These are phyloP conservation scores for Candida mattraensis DNA, from an alignment of 805 yeast species.

Conservation along the genomic window DNA sequence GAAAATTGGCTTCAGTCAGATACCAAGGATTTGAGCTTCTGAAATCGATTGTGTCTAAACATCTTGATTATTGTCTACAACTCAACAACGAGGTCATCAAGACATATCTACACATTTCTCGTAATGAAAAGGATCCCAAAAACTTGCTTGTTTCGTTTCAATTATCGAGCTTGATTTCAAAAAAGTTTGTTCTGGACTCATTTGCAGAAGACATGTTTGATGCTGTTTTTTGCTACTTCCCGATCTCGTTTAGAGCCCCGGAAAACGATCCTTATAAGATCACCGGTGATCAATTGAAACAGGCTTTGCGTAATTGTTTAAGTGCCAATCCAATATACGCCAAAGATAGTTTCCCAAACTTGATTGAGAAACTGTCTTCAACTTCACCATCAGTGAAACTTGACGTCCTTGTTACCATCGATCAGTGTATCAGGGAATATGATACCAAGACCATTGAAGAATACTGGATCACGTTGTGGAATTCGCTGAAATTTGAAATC, in stretches of 20 bases:
- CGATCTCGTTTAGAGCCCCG: conserved; percentile 93
- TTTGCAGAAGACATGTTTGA: conserved; percentile 75
- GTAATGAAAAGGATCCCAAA: conserved; percentile 93
- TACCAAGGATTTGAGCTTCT: conserved; percentile 56
- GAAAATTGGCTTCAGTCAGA: conserved; percentile 62
- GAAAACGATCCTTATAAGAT: conserved; percentile 84
- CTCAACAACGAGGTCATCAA: conserved; percentile 46
- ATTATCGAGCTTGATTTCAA: conserved; percentile 49
- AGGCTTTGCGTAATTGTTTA: conserved; percentile 58
- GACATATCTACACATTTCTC: conserved; percentile 65
- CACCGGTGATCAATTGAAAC: conserved; percentile 69
- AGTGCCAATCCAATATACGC: conserved; percentile 64
- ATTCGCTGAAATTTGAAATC: conserved; percentile 85
- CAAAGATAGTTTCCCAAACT: conserved; percentile 69
- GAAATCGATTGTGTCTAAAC: conserved; percentile 34
- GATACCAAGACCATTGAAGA: conserved; percentile 47
- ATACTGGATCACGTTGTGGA: conserved; percentile 79
- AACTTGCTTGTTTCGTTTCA: conserved; percentile 73
- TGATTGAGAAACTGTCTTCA: conserved; percentile 77
- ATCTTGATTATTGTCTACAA: conserved; percentile 24
- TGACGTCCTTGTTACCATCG: conserved; percentile 69
- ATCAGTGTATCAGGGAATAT: conserved; percentile 54
- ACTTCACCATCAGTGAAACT: conserved; percentile 70
- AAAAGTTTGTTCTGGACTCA: conserved; percentile 39
- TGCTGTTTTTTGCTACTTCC: conserved; percentile 90